Conservation (phyloP, 192 early-diverging fungal genomes). For the Phlyctochytrium arcticum region DNA sequence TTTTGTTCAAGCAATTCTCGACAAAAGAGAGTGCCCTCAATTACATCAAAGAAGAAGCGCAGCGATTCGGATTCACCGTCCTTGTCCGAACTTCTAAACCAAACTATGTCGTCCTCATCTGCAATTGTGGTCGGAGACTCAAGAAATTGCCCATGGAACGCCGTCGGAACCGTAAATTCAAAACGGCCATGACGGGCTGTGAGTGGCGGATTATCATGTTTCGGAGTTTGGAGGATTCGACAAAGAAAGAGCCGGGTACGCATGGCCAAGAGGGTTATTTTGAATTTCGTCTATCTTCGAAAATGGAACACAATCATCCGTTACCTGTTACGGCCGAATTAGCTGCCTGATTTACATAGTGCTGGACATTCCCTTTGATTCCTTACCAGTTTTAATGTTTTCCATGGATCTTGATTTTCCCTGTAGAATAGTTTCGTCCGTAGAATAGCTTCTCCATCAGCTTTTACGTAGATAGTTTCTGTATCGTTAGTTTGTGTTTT, state of each 20-base stretch:
- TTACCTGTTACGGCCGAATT: conserved; percentile 21
- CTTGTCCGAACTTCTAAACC: conserved; percentile 27
- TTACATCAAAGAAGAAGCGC: conserved; percentile 17
- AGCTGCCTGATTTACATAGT: no score
- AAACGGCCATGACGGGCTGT: conserved; percentile 35
- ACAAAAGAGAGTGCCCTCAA: conserved; percentile 20
- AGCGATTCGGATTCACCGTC: conserved; percentile 21
- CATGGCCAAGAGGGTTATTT: not conserved
- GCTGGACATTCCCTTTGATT: no score
- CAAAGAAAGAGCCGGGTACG: no score
- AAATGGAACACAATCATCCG: conserved; percentile 34
- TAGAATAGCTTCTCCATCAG: no score
- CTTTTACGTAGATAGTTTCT: no score
- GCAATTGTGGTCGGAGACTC: conserved; percentile 29
- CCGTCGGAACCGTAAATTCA: conserved; percentile 24
- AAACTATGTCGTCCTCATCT: conserved; percentile 32
- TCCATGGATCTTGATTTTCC: no score
- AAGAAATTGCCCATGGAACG: conserved; percentile 27
- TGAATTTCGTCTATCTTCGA: conserved; percentile 28
- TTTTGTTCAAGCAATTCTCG: no score
- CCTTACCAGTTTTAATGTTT: no score
- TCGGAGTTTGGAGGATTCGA: not conserved
- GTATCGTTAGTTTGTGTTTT: no score
- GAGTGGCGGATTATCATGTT: conserved; percentile 29
- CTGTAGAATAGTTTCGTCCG: no score